phyloP scores from a whole-genome alignment of 371 early-diverging fungal species.

The Capillidium heterosporum region DNA sequence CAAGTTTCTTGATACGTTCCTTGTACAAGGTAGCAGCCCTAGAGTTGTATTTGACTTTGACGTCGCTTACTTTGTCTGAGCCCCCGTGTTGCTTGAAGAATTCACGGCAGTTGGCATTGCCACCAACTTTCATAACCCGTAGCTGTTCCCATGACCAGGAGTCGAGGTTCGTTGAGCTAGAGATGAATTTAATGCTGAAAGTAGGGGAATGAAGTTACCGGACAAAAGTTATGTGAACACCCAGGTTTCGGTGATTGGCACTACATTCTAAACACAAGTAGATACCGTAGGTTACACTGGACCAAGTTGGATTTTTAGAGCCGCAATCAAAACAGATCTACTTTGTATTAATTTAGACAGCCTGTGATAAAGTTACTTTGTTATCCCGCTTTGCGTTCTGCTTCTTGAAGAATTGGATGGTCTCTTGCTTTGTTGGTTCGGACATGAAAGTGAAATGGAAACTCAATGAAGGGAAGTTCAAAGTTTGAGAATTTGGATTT shows the following conservation, averaged over 20 bases:
- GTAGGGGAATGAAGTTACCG: constrained; percentile 25
- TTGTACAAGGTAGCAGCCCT: constrained; percentile 95
- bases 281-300: constrained; percentile 89
- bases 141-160: constrained; percentile 91
- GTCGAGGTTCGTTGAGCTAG: constrained; percentile 65
- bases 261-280: constrained; percentile 98
- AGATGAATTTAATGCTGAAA: not conserved
- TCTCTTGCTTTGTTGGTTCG: constrained; percentile 55
- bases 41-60: constrained; percentile 86
- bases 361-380: constrained; percentile 30
- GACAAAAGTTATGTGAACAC: constrained; percentile 93
- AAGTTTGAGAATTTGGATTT: too few relatives aligned
- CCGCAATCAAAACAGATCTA: constrained; percentile 67
- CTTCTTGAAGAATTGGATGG: constrained; percentile 58
- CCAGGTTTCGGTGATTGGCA: constrained; percentile 84
- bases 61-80: constrained; percentile 19
- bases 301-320: constrained; percentile 94
- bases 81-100: constrained; percentile 4
- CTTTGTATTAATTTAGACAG: not conserved
- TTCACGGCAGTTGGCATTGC: not conserved
- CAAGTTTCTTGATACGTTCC: constrained; percentile 96
- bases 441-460: too few relatives aligned
- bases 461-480: too few relatives aligned
- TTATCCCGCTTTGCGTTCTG: constrained; percentile 55
- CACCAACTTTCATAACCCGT: constrained; percentile 75